Evolutionary conservation across 2,329 filamentous ascomycete species (phyloP).

Genomic region (Pseudogymnoascus sp.): DNA sequence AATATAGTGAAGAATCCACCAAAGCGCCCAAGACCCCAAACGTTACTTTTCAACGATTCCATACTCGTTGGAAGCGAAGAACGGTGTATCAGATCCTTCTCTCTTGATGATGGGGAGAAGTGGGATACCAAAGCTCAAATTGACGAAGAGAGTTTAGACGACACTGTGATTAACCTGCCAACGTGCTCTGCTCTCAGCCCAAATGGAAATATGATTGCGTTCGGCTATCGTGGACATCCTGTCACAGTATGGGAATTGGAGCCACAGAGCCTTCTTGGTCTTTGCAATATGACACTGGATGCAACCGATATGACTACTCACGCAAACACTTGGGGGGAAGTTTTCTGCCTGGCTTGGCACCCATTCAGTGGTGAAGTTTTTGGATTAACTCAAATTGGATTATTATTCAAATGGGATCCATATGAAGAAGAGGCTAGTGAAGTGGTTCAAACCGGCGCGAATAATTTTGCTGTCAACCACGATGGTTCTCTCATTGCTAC

Average conservation of each 20-base stretch:
- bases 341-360: background rate
- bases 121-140: background rate
- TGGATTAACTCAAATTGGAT: background rate
- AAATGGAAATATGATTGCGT: constrained; percentile 16
- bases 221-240: constrained; percentile 18
- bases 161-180: constrained; percentile 12
- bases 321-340: background rate
- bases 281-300: background rate
- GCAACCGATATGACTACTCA: background rate
- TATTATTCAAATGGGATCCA: background rate
- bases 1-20: constrained; percentile 4
- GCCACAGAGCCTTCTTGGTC: background rate
- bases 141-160: background rate
- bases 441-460: constrained; percentile 9
- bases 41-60: background rate
- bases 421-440: background rate
- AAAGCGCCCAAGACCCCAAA: background rate
- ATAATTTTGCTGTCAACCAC: constrained; percentile 8
- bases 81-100: constrained; percentile 10
- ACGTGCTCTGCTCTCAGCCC: constrained; percentile 16
- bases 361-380: background rate
- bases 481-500: constrained; percentile 15
- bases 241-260: constrained; percentile 18
- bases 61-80: background rate
- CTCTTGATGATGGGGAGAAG: background rate